Evolutionary conservation across 2,329 filamentous ascomycete species (phyloP).

Genomic region (Cladobotryum protrusum): DNA sequence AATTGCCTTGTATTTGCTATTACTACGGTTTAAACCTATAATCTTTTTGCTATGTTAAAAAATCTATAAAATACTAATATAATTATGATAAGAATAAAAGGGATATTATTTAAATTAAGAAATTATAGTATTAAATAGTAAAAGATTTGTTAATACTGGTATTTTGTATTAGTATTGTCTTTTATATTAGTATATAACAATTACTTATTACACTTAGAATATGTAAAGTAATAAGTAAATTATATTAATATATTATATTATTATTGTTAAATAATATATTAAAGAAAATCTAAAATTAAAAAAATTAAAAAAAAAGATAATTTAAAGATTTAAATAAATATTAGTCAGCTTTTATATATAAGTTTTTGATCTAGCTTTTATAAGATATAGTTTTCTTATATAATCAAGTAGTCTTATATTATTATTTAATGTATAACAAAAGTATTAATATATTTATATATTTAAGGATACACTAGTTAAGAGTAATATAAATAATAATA

Average conservation of each 20-base stretch:
- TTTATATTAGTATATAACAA: not conserved
- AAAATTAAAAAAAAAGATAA: no score
- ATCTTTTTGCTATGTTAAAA: not conserved
- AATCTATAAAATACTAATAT: not conserved
- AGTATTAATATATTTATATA: not conserved
- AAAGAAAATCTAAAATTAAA: not conserved
- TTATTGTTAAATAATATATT: not conserved
- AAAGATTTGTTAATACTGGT: no score
- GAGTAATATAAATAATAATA: not conserved
- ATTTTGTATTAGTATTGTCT: not conserved
- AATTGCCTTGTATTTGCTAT: not conserved
- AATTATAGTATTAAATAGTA: not conserved
- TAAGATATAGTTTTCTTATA: not conserved
- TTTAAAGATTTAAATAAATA: no score
- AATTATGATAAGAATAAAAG: not conserved
- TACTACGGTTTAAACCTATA: not conserved
- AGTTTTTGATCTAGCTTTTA: not conserved
- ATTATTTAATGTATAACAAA: not conserved
- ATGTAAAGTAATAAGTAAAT: not conserved
- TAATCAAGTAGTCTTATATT: not conserved
- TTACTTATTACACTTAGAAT: not conserved
- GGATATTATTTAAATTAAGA: not conserved
- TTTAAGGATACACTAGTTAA: not conserved
- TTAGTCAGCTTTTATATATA: not conserved
- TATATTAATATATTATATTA: not conserved